Conservation (phyloP, 2,329 filamentous ascomycete genomes). For the Fusarium compactum region DNA sequence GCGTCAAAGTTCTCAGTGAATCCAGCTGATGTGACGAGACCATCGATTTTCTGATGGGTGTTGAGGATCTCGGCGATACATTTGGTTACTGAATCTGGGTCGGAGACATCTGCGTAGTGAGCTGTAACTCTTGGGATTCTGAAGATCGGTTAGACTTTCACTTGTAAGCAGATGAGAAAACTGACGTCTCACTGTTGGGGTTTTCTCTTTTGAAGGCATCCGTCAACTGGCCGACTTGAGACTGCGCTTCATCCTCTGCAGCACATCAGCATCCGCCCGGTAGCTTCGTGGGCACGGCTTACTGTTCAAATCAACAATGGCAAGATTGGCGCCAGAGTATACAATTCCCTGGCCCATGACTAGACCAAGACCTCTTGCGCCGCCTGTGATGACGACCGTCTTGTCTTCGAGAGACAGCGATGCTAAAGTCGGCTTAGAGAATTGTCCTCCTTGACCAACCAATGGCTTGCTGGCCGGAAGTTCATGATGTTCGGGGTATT, state of each 20-base stretch:
- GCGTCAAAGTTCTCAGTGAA: constrained; percentile 97
- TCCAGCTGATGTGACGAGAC: constrained; percentile 93
- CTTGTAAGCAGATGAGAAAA: accelerated
- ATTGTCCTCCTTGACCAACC: constrained; percentile 79
- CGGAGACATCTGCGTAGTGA: constrained; percentile 90
- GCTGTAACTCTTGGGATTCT: constrained; percentile 86
- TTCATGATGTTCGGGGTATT: constrained; percentile 80
- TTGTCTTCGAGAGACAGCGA: constrained; percentile 87
- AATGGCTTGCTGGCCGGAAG: constrained; percentile 78
- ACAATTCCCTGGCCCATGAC: constrained; percentile 95
- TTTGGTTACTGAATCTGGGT: constrained; percentile 78
- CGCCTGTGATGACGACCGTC: constrained; percentile 88
- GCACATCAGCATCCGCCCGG: constrained; percentile 5
- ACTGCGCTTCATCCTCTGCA: constrained; percentile 82
- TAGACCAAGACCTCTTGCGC: constrained; percentile 86
- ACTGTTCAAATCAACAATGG: constrained; percentile 95
- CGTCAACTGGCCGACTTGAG: constrained; percentile 78
- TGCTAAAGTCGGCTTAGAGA: constrained; percentile 85
- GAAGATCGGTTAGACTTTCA: not conserved
- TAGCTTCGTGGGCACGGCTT: constrained; percentile 51
- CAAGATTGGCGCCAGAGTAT: constrained; percentile 86
- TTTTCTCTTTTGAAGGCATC: constrained; percentile 82
- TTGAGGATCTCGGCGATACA: constrained; percentile 71
- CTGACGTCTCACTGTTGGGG: constrained; percentile 75
- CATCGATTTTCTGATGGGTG: constrained; percentile 83